Evolutionary conservation across 192 early-diverging fungal genomes (phyloP), one percentile per base, ranked within the genome.

Genomic region (Lobosporangium transversale): DNA sequence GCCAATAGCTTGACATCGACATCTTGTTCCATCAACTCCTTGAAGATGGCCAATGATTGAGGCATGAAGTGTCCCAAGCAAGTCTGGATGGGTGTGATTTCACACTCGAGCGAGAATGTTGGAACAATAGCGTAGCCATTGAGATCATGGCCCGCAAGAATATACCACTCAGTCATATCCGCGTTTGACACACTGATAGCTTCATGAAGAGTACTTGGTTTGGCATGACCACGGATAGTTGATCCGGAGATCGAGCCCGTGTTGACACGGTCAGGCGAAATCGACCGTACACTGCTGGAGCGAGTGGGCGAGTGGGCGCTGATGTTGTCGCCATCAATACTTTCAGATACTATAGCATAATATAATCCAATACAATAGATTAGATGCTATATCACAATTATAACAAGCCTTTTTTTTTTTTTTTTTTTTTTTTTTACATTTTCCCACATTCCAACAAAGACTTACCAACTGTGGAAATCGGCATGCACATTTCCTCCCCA

Each of bases 101-200:
- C 73, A 37, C 73, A 67, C 35, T 76, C 73, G 20, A 62, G 47
- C 2, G 73, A 76, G 37, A 50, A 76, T n/a, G 64, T 57, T 0
- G 64, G 63, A 9, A 76, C 73, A 40, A 76, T 67, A 11, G 63
- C 63, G 35, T 62, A 76, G 31, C 73, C 73, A 20, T 76, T 76
- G 17, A 76, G 30, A n/a, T 76, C 73, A 26, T 76, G 73, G 18
- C 73, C 73, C 2, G 73, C 60, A 37, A 76, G 73, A 18, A 76
- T 62, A 14, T 56, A 76, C 73, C 73, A 76, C 23, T 66, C 64
- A 5, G 73, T 67, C 73, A 76, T 76, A 40, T 76, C 73, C 0
- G 73, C 58, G 35, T 76, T 76, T 15, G 64, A 61, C 5, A 76
- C 58, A 17, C 64, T 67, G 48, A 76, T 62, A 1, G 73, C 63